Evolutionary conservation across 345 rosid genomes (phyloP).

Genomic region (Rubroshorea leprosula): DNA sequence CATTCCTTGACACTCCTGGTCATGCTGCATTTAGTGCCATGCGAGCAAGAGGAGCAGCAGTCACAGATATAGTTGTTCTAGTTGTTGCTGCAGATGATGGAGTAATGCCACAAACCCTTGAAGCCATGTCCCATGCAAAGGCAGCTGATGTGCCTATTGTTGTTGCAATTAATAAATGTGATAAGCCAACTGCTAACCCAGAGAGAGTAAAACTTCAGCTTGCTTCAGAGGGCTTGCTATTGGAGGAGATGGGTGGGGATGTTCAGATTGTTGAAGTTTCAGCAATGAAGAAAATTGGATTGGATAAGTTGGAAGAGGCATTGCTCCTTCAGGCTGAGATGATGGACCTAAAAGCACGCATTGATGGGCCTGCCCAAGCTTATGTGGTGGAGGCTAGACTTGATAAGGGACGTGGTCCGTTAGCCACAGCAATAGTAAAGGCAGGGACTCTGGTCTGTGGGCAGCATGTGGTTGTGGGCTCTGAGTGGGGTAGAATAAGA

Average conservation of each 20-base stretch:
- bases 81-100: constrained; percentile 98
- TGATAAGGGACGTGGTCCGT: constrained; percentile 83
- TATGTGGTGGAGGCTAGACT: constrained; percentile 95
- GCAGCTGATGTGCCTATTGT: constrained; percentile 83
- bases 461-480: constrained; percentile 77
- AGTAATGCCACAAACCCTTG: constrained; percentile 95
- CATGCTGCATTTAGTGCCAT: constrained; percentile 94
- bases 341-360: constrained; percentile 78
- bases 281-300: constrained; percentile 61
- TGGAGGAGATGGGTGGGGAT: constrained; percentile 93
- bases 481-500: constrained; percentile 87
- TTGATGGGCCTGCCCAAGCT: constrained; percentile 94
- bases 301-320: constrained; percentile 80
- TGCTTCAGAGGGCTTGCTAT: constrained; percentile 70
- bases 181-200: constrained; percentile 76
- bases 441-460: constrained; percentile 82
- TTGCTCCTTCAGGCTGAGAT: constrained; percentile 88
- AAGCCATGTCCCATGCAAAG: constrained; percentile 86
- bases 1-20: constrained; percentile 93
- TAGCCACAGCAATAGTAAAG: constrained; percentile 83
- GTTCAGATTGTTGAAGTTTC: constrained; percentile 91
- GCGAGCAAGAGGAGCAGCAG: constrained; percentile 97
- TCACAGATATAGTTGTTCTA: constrained; percentile 87
- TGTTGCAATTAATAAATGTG: constrained; percentile 90
- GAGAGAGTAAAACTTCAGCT: constrained; percentile 84